Evolutionary conservation across 2,329 filamentous ascomycete species (phyloP).

Genomic region (Immersiporthe knoxdaviesiana): DNA sequence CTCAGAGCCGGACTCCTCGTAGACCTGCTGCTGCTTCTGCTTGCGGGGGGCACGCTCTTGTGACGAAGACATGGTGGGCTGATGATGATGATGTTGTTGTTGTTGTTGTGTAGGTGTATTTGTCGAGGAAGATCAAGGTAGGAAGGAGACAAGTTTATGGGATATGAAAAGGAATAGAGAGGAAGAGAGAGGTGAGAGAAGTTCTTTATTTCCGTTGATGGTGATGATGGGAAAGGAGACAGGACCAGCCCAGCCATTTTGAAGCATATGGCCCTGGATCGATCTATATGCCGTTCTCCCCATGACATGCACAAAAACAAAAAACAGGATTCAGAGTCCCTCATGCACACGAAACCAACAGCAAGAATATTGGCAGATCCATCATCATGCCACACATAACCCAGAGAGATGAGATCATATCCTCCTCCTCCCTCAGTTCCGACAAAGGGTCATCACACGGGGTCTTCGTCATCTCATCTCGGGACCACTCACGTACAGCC

Average conservation of each 20-base stretch:
- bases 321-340: constrained; percentile 28
- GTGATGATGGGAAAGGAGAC: background rate
- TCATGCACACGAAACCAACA: background rate
- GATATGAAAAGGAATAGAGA: background rate
- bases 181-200: background rate
- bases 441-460: background rate
- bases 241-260: background rate
- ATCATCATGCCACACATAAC: constrained; percentile 9
- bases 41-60: constrained; percentile 40
- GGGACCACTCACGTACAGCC: constrained; percentile 7
- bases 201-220: background rate
- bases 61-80: constrained; percentile 37
- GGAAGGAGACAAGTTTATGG: background rate
- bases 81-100: constrained; percentile 17
- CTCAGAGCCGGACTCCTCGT: constrained; percentile 43
- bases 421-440: background rate
- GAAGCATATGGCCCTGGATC: background rate
- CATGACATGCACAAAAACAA: constrained; percentile 4
- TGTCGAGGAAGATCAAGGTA: background rate
- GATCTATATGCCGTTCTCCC: constrained; percentile 3
- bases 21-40: constrained; percentile 36
- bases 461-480: constrained; percentile 23
- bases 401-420: constrained; percentile 30
- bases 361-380: background rate
- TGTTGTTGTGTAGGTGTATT: constrained; percentile 27